Evolutionary conservation across 441 rosid genomes (phyloP).

Genomic region (Geranium incanum): DNA sequence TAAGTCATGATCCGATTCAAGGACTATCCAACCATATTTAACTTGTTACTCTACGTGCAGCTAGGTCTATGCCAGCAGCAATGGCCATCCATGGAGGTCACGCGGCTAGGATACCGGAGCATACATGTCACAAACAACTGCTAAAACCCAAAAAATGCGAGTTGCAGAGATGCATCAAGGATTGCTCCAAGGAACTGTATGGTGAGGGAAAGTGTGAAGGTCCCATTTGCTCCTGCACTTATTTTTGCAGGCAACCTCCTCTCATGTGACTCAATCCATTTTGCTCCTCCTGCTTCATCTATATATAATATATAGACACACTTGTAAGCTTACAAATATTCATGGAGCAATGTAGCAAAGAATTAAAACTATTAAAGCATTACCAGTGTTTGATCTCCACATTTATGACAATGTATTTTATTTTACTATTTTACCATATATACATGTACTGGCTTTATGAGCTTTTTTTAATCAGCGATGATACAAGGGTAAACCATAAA

Average conservation of each 20-base stretch:
- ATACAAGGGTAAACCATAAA: too few relatives aligned
- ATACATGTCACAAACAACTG: constrained; percentile 36
- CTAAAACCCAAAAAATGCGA: constrained; percentile 23
- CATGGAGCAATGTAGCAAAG: not conserved
- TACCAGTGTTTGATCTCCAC: not conserved
- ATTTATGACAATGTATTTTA: not conserved
- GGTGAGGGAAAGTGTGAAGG: constrained; percentile 41
- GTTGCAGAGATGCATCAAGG: constrained; percentile 25
- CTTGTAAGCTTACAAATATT: not conserved
- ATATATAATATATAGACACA: not conserved
- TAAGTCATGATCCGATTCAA: too few relatives aligned
- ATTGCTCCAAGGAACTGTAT: constrained; percentile 31
- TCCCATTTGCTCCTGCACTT: constrained; percentile 35
- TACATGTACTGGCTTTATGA: too few relatives aligned
- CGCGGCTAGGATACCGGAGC: constrained; percentile 44
- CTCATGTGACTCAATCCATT: not conserved
- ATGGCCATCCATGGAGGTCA: constrained; percentile 1
- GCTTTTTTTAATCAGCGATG: too few relatives aligned
- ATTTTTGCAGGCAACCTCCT: constrained; percentile 41
- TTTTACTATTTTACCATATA: too few relatives aligned
- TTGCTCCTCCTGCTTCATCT: not conserved
- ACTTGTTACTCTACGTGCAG: constrained; percentile 12
- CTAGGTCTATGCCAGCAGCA: constrained; percentile 7
- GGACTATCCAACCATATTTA: too few relatives aligned
- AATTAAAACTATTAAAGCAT: not conserved